Conservation (phyloP, 2,329 filamentous ascomycete species). For the Phaeosphaeriaceae sp. region DNA sequence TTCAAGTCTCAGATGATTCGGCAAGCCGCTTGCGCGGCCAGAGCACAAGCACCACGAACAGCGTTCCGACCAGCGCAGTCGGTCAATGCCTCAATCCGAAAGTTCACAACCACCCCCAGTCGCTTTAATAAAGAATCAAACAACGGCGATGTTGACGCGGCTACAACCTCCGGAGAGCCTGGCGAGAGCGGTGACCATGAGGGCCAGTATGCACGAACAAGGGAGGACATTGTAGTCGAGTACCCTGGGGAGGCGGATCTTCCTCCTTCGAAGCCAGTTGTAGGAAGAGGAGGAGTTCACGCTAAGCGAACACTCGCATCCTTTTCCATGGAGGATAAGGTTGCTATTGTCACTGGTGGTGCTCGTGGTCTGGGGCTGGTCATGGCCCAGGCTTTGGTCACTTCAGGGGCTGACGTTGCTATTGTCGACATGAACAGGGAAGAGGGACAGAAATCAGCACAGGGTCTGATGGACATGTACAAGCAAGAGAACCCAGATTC, state of each 20-base stretch:
- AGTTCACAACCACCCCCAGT: constrained; percentile 35
- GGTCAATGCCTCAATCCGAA: constrained; percentile 26
- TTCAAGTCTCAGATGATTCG: constrained; percentile 43
- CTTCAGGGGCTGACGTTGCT: constrained; percentile 85
- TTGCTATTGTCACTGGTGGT: constrained; percentile 87
- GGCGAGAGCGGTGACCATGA: constrained; percentile 57
- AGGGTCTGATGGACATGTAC: constrained; percentile 76
- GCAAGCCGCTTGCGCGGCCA: constrained; percentile 35
- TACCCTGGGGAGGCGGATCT: constrained; percentile 78
- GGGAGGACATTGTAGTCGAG: constrained; percentile 77
- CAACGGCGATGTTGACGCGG: constrained; percentile 40
- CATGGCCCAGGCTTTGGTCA: constrained; percentile 90
- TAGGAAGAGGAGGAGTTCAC: constrained; percentile 78
- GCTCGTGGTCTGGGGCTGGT: constrained; percentile 87
- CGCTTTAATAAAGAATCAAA: constrained; percentile 34
- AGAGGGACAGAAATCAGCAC: constrained; percentile 79
- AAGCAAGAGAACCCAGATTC: constrained; percentile 78
- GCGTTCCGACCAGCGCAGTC: constrained; percentile 26
- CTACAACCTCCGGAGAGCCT: constrained; percentile 45
- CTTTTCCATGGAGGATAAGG: constrained; percentile 85
- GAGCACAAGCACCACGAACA: constrained; percentile 36
- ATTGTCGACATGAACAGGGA: constrained; percentile 95
- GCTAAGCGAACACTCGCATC: constrained; percentile 83
- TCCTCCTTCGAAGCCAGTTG: constrained; percentile 72
- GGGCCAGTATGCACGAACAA: constrained; percentile 79